These are phyloP conservation scores for Logfia minima DNA, from an alignment of 129 eudicot genomes.

Conservation along the genomic window DNA sequence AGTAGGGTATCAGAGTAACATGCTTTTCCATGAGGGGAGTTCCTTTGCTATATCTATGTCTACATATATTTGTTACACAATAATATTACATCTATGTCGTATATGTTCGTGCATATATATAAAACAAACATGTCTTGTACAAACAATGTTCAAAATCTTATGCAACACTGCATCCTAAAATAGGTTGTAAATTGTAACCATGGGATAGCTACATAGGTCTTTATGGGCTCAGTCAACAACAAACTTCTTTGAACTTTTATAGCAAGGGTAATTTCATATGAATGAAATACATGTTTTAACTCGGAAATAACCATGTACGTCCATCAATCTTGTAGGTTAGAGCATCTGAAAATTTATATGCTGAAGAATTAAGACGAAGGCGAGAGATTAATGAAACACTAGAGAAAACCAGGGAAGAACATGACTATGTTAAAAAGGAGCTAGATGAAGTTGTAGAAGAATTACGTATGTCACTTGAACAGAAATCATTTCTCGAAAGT, in stretches of 20 bases:
- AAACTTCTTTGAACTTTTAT: background rate
- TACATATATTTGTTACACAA: background rate
- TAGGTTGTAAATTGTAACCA: background rate
- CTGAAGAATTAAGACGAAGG: constrained; percentile 53
- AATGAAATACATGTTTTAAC: background rate
- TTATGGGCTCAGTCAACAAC: background rate
- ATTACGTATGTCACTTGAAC: constrained; percentile 50
- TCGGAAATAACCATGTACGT: background rate
- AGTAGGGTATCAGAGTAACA: background rate
- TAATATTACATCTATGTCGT: background rate
- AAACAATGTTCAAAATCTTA: background rate
- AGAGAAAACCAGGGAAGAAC: constrained; percentile 51
- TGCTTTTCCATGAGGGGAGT: background rate
- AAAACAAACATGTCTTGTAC: background rate
- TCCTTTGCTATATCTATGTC: background rate
- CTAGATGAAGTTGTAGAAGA: constrained; percentile 45
- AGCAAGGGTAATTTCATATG: background rate
- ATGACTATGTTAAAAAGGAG: constrained; percentile 41
- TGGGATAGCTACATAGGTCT: background rate
- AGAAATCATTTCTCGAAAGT: constrained; percentile 51
- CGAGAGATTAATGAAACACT: constrained; percentile 55
- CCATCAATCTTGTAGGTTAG: constrained; percentile 48
- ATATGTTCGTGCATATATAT: background rate
- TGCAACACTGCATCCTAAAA: background rate
- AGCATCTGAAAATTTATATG: constrained; percentile 47